Evolutionary conservation across 2,329 filamentous ascomycete species (phyloP), one percentile per base, ranked within the genome.

Genomic region (Colletotrichum acutatum): DNA sequence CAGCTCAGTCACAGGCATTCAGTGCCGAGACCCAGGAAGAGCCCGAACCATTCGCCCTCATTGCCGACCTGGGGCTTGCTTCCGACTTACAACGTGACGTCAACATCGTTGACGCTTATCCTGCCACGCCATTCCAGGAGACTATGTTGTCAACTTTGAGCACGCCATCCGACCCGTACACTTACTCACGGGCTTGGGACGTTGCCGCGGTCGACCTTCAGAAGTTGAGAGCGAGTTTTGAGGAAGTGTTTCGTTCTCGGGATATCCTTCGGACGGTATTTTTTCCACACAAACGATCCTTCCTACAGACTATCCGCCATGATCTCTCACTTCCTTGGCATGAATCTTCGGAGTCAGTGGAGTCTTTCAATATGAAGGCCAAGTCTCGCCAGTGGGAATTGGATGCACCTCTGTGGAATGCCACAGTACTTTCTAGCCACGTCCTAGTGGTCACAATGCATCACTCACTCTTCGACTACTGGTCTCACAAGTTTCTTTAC

Each of bases 381-480:
- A 37, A 24, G 8, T 14, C 28, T 22, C n/a, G 12, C 4, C 57
- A 37, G 7, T 59, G 57, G 57, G 57, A 59, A 12, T 2, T 59
- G 11, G 28, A 59, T 19, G 30, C n/a, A 22, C 57, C 57, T 7
- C 28, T 59, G 14, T 59, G 57, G 57, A 24, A 59, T 3, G 57
- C 32, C 19, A 37, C 32, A 24, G 32, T 37, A 16, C 22, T 59
- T 6, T 11, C 57, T 14, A 19, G 34, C 6, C 19, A 37, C 4
- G 32, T 59, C 26, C 70, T 82, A 1, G 77, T 79, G 0, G 74
- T 81, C 12, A 77, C 78, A 1, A 79, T 80, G 75, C 80, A 82
- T 59, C 80, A 82, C 63, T 77, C 79, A 5, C 75, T 81, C 2
- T 80, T 81, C 28, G 80, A 82, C 65, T 81, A 76, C 61, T 81